A percentile compares a stretch with the other conserved stretches of the same genome.
phyloP scores from a whole-genome alignment of 1,284 basidiomycete species.

The Rhodofomes roseus region DNA sequence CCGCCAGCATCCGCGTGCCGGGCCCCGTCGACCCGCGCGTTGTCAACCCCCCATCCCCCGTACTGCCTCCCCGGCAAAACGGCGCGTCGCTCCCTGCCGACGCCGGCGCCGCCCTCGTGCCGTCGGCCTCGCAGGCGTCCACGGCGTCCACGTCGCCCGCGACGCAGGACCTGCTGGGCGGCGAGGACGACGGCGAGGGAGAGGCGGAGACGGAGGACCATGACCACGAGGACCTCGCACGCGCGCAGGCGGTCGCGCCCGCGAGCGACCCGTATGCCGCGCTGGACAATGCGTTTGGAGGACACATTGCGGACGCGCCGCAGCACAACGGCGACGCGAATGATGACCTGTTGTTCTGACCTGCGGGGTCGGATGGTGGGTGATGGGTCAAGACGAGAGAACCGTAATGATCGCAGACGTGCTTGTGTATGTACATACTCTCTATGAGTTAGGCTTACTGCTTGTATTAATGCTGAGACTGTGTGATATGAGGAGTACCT shows the following conservation, averaged over 20 bases:
- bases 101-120: not conserved
- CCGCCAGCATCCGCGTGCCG: conserved; percentile 43
- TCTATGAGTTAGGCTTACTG: not conserved
- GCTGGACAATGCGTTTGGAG: conserved; percentile 67
- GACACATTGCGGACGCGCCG: conserved; percentile 61
- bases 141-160: conserved; percentile 6
- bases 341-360: conserved; percentile 7
- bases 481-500: not conserved
- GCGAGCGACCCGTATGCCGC: conserved; percentile 69
- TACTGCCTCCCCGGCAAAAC: conserved; percentile 6
- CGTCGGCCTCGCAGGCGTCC: conserved; percentile 4
- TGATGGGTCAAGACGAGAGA: not conserved
- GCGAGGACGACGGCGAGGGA: conserved; percentile 29
- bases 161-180: conserved; percentile 22
- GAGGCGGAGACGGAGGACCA: conserved; percentile 23
- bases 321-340: conserved; percentile 26
- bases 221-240: conserved; percentile 15
- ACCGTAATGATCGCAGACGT: not conserved
- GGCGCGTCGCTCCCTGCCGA: conserved; percentile 5
- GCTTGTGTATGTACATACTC: not conserved
- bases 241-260: conserved; percentile 15
- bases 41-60: not conserved
- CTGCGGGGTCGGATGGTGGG: not conserved
- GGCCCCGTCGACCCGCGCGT: conserved; percentile 52
- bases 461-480: not conserved